Percentiles rank a stretch among this genome's conserved stretches.
phyloP scores from a whole-genome alignment of 202 grass and related monocot species.

The Panicum hallii region DNA sequence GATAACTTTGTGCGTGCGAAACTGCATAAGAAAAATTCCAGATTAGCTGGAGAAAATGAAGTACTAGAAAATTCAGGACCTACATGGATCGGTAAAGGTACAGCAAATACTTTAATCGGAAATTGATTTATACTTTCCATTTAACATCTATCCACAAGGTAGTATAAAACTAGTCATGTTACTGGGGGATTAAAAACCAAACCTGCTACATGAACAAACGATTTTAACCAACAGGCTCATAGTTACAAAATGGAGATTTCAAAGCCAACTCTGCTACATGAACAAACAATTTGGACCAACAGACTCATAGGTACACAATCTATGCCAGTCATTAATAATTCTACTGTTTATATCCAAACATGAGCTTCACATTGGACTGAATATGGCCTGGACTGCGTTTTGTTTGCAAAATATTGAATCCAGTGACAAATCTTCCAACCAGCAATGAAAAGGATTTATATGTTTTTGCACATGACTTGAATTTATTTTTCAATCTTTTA shows the following conservation, averaged over 20 bases:
- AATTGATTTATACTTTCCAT: neutral
- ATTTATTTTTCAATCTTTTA: neutral
- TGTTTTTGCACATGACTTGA: neutral
- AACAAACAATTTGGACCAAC: neutral
- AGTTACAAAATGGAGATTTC: neutral
- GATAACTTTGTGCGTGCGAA: conserved; percentile 82
- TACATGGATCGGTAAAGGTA: neutral
- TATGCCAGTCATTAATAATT: neutral
- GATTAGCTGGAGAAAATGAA: neutral
- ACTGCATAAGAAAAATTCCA: conserved; percentile 26
- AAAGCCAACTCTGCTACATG: neutral
- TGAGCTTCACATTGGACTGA: neutral
- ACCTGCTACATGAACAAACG: neutral
- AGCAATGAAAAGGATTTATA: neutral
- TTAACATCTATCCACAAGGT: neutral
- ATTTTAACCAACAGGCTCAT: neutral
- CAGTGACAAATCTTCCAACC: neutral
- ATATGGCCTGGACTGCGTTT: neutral
- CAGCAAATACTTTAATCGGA: neutral
- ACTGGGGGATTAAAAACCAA: neutral
- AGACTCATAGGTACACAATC: neutral
- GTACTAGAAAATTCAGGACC: neutral
- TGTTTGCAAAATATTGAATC: neutral
- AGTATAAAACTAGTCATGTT: neutral
- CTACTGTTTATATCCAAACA: neutral